Percentiles rank a stretch among this genome's conserved stretches.
Evolutionary conservation across 139 green algal genomes (phyloP).

Genomic region (Chlamydomonas schloesseri): DNA sequence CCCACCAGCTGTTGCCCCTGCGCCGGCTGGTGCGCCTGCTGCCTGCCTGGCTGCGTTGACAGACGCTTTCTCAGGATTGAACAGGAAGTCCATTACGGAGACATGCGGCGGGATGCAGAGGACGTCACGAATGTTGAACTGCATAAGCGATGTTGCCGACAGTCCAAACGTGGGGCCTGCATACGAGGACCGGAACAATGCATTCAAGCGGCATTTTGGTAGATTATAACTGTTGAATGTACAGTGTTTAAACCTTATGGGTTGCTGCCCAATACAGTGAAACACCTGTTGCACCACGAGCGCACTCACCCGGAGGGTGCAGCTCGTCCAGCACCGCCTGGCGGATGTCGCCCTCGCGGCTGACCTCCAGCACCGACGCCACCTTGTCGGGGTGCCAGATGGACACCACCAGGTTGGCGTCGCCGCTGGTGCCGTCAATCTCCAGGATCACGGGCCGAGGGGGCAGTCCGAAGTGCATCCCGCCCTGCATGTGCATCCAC

Average conservation of each 20-base stretch:
- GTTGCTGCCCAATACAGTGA: no score
- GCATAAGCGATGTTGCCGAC: neutral
- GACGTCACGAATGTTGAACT: neutral
- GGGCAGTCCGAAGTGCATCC: neutral
- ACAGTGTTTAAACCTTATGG: no score
- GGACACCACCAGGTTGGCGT: neutral
- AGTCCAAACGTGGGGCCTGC: neutral
- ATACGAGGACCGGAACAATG: no score
- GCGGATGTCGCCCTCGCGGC: neutral
- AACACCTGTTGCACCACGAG: no score
- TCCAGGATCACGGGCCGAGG: neutral
- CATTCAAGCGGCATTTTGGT: no score
- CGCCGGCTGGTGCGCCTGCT: no score
- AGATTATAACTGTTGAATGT: no score
- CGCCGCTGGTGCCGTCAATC: neutral
- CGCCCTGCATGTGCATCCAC: no score
- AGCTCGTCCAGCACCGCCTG: neutral
- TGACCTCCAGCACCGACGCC: neutral
- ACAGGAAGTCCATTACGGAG: neutral
- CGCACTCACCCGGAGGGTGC: neutral
- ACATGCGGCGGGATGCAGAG: neutral
- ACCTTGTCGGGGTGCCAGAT: constrained; percentile 5
- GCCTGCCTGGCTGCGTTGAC: neutral
- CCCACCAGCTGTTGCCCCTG: no score
- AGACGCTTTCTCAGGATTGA: neutral